Evolutionary conservation across 305 asterid species (phyloP).

Genomic region (Fraxinus greggii): DNA sequence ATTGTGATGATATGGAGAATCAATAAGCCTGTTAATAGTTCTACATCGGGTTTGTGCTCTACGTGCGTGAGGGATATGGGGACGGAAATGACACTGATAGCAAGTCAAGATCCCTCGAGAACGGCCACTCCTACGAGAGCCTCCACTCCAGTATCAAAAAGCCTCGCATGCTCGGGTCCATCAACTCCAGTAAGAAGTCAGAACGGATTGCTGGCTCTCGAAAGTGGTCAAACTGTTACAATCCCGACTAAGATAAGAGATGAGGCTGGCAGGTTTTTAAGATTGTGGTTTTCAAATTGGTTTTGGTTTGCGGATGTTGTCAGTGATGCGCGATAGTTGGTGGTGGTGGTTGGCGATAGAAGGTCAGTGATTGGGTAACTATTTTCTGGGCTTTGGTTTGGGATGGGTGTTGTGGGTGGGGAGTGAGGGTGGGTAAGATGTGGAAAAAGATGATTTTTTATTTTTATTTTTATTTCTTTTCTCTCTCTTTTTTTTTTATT

Average conservation of each 20-base stretch:
- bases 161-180: constrained; percentile 46
- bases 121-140: constrained; percentile 71
- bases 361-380: too few species aligned
- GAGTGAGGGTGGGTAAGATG: too few species aligned
- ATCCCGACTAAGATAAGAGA: constrained; percentile 28
- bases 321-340: too few species aligned
- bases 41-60: constrained; percentile 46
- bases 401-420: too few species aligned
- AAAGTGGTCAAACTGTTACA: constrained; percentile 24
- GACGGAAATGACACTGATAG: constrained; percentile 78
- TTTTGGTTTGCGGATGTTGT: too few species aligned
- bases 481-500: too few species aligned
- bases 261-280: constrained; percentile 17
- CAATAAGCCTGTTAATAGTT: constrained; percentile 36
- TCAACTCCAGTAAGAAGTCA: constrained; percentile 45
- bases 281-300: too few species aligned
- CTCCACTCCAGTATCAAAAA: constrained; percentile 48
- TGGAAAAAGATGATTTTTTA: too few species aligned
- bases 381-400: not conserved
- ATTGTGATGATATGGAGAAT: constrained; percentile 62
- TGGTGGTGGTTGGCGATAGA: too few species aligned
- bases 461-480: too few species aligned
- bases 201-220: constrained; percentile 24
- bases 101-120: constrained; percentile 80
- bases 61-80: constrained; percentile 82